Evolutionary conservation across 306 rosid genomes (phyloP).

Genomic region (Benincasa hispida): DNA sequence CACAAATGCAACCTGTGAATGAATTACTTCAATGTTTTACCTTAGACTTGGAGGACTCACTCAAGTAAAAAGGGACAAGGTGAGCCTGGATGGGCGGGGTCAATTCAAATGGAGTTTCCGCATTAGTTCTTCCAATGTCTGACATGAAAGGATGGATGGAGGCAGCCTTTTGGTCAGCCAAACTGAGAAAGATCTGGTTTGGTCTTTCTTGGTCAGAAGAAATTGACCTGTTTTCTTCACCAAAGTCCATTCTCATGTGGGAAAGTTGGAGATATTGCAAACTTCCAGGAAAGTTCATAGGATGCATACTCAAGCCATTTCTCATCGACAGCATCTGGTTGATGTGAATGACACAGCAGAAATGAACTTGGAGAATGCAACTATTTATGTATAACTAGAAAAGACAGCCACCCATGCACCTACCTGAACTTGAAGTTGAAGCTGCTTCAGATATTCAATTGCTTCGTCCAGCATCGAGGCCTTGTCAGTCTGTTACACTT

Average conservation of each 20-base stretch:
- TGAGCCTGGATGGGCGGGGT: constrained; percentile 36
- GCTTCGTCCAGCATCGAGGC: constrained; percentile 99
- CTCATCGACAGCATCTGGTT: constrained; percentile 85
- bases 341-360: background rate
- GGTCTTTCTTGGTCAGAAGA: constrained; percentile 43
- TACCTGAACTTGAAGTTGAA: constrained; percentile 98
- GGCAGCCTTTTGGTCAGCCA: constrained; percentile 27
- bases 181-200: constrained; percentile 26
- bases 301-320: constrained; percentile 70
- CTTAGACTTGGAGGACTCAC: constrained; percentile 39
- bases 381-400: background rate
- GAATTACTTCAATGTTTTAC: constrained; percentile 18
- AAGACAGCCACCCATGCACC: background rate
- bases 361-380: background rate
- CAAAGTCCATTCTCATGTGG: constrained; percentile 34
- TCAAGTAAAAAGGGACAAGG: constrained; percentile 31
- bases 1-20: background rate
- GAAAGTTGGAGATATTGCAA: constrained; percentile 39
- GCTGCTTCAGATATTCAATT: constrained; percentile 94
- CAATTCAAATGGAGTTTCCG: constrained; percentile 32
- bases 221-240: constrained; percentile 41
- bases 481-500: constrained; percentile 62
- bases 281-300: constrained; percentile 55
- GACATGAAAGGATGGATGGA: constrained; percentile 30
- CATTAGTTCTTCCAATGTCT: constrained; percentile 27